Evolutionary conservation across 164 flowering plant genomes (phyloP).

Genomic region (Nelumbo lutea): DNA sequence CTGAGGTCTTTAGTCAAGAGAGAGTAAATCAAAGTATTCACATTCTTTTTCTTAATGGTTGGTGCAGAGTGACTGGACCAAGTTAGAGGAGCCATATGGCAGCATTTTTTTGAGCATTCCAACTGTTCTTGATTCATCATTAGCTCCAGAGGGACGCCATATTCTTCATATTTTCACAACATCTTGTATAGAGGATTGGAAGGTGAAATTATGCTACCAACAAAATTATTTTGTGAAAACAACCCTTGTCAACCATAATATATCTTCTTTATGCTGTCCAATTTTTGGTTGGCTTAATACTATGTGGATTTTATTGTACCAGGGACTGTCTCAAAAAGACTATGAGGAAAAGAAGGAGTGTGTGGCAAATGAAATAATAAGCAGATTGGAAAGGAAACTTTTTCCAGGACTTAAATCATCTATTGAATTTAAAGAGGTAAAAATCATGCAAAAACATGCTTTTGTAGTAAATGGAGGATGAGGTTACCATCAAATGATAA

Average conservation of each 20-base stretch:
- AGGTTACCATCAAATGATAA: neutral
- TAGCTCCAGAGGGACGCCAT: conserved; percentile 86
- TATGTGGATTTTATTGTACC: conserved; percentile 11
- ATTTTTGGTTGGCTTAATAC: neutral
- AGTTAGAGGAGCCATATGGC: conserved; percentile 83
- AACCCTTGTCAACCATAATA: neutral
- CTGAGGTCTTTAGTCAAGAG: neutral
- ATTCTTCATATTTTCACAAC: conserved; percentile 94
- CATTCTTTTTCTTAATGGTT: conserved; percentile 1
- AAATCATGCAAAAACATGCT: neutral
- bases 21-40: neutral
- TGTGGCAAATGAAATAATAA: conserved; percentile 75
- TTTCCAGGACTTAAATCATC: conserved; percentile 83
- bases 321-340: conserved; percentile 75
- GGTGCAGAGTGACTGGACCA: conserved; percentile 66
- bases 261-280: neutral
- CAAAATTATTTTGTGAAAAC: neutral
- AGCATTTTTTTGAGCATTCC: conserved; percentile 98
- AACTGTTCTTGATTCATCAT: conserved; percentile 81
- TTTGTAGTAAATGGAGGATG: neutral
- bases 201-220: conserved; percentile 39
- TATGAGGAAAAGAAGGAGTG: conserved; percentile 80
- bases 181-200: conserved; percentile 87
- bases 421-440: conserved; percentile 82
- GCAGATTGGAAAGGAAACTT: conserved; percentile 81